phyloP scores from a whole-genome alignment of 805 yeast species.

The Monosporozyma servazzii region DNA sequence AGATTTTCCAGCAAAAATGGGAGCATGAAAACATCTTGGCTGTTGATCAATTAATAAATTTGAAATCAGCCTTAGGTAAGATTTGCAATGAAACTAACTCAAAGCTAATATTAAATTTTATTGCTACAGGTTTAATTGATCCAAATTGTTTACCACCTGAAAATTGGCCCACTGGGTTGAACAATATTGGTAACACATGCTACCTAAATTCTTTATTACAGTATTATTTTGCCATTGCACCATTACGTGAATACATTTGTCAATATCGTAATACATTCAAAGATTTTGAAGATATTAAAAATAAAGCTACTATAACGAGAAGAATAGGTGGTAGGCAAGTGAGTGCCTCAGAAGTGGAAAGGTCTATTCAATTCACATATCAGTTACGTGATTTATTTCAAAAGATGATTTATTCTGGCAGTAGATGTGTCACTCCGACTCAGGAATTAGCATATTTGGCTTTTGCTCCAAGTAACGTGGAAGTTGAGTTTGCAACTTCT shows the following conservation, averaged over 20 bases:
- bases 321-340: slow-evolving; percentile 85
- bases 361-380: slow-evolving; percentile 75
- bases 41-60: slow-evolving; percentile 42
- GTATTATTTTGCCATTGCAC: slow-evolving; percentile 78
- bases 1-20: slow-evolving; percentile 28
- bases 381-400: slow-evolving; percentile 61
- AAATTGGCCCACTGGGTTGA: slow-evolving; percentile 83
- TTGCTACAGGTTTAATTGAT: slow-evolving; percentile 56
- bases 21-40: slow-evolving; percentile 14
- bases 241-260: slow-evolving; percentile 60
- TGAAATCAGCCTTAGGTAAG: slow-evolving; percentile 48
- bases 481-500: slow-evolving; percentile 45
- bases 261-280: slow-evolving; percentile 38
- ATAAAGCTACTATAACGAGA: slow-evolving; percentile 28
- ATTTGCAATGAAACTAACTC: slow-evolving; percentile 50
- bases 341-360: slow-evolving; percentile 63
- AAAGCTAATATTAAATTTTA: slow-evolving; percentile 43
- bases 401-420: slow-evolving; percentile 54
- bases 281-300: slow-evolving; percentile 19
- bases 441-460: slow-evolving; percentile 83
- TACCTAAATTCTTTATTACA: slow-evolving; percentile 85
- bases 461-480: slow-evolving; percentile 60
- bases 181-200: slow-evolving; percentile 94
- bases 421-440: slow-evolving; percentile 67
- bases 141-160: slow-evolving; percentile 49